Evolutionary conservation across 1,284 basidiomycete species (phyloP), one percentile per base, ranked within the genome.

Genomic region (Ganoderma leucocontextum): DNA sequence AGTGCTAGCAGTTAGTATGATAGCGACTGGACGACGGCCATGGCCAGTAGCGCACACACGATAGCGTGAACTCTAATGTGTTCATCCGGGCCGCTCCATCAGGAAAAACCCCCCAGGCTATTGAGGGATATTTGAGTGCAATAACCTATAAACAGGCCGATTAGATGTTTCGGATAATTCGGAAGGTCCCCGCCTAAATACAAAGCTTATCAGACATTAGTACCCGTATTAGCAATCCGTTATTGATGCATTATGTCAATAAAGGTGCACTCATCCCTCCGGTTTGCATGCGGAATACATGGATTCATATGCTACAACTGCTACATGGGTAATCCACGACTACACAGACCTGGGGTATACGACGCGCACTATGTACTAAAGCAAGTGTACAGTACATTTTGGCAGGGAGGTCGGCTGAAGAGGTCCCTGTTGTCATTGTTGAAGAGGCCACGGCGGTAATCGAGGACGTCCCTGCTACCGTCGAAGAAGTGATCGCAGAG

Each of bases 371-470:
- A n/a, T 44, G 42, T 41, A 41, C 10, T 15, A 19, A 19, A 44
- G 42, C 17, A 44, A 44, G 17, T 44, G 42, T 44, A 44, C 42
- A 19, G 42, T 44, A 44, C 15, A 17, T 12, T 44, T n/a, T n/a
- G n/a, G n/a, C n/a, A n/a, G n/a, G n/a, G n/a, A n/a, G n/a, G n/a
- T 36, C 63, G 1, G 17, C 35, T 29, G 68, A 69, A 41, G 70
- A 69, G 52, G 53, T 19, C 39, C 55, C 52, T 22, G 39, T 39
- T n/a, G 12, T 36, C 49, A 62, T 39, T 35, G 68, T 60, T 13
- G 35, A 55, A 38, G 49, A 66, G 25, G 22, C 49, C 19, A 12
- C 49, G 36, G 60, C 22, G 7, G 44, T n/a, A 7, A 53, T 52
- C 22, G 65, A 69, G 55, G 60, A 35, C n/a, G 52, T 29, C 35